Percentiles rank a stretch among this genome's conserved stretches.
Evolutionary conservation across 1,284 basidiomycete species (phyloP).

Genomic region (Trichosporon sp.): DNA sequence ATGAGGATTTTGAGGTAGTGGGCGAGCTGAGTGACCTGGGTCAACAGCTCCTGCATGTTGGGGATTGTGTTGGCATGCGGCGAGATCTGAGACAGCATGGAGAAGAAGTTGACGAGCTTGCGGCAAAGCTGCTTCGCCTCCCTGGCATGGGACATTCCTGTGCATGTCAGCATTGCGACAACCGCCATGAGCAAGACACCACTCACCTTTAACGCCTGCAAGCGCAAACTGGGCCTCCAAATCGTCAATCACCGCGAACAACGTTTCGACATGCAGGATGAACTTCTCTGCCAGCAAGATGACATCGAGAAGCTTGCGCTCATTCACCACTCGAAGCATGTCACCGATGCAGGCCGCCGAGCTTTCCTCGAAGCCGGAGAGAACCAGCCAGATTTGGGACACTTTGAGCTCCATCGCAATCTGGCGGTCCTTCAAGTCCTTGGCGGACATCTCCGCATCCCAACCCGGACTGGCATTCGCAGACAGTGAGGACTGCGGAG

Average conservation of each 20-base stretch:
- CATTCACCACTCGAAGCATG: constrained; percentile 96
- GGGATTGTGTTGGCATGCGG: constrained; percentile 32
- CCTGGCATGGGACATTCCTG: constrained; percentile 95
- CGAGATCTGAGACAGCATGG: constrained; percentile 66
- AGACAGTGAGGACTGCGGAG: constrained; percentile 35
- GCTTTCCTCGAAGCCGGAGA: constrained; percentile 97
- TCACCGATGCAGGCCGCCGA: constrained; percentile 99
- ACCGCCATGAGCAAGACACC: background rate
- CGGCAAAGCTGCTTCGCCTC: constrained; percentile 98
- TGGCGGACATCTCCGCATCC: constrained; percentile 63
- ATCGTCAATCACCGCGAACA: constrained; percentile 96
- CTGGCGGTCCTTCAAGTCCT: constrained; percentile 86
- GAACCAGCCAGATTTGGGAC: constrained; percentile 97
- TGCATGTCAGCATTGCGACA: constrained; percentile 12
- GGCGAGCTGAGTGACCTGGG: constrained; percentile 95
- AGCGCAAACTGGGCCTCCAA: constrained; percentile 84
- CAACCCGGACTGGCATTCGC: constrained; percentile 13
- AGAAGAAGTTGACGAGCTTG: constrained; percentile 98
- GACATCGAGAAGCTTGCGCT: constrained; percentile 90
- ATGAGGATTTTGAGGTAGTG: constrained; percentile 99
- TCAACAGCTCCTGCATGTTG: constrained; percentile 94
- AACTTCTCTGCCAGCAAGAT: constrained; percentile 98
- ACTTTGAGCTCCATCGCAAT: constrained; percentile 95
- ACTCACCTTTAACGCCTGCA: constrained; percentile 73
- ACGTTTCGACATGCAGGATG: constrained; percentile 94